Conservation (phyloP, 345 rosid genomes). For the Jatropha curcas region DNA sequence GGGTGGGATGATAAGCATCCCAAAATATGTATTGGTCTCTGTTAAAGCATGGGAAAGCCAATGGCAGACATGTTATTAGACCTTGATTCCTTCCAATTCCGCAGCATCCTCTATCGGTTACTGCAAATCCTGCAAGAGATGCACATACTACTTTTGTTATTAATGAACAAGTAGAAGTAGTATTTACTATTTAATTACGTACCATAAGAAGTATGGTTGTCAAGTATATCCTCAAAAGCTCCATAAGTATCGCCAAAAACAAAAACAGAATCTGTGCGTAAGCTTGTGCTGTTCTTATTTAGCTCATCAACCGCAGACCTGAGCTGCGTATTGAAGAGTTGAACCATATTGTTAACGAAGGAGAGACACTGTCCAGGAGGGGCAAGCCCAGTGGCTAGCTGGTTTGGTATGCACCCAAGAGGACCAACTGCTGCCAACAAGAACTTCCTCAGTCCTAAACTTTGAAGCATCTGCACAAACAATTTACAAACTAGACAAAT, state of each 20-base stretch:
- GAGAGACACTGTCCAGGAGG: conserved; percentile 44
- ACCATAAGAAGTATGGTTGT: conserved; percentile 43
- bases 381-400: conserved; percentile 40
- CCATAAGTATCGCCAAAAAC: conserved; percentile 54
- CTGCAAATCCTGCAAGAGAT: conserved; percentile 42
- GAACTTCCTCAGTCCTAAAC: conserved; percentile 9
- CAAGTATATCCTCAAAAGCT: conserved; percentile 42
- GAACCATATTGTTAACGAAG: conserved; percentile 46
- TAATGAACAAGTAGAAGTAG: background rate
- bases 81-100: conserved; percentile 66
- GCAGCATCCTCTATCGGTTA: conserved; percentile 61
- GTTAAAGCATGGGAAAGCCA: conserved; percentile 49
- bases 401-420: conserved; percentile 65
- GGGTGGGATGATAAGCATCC: conserved; percentile 73
- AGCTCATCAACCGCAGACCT: conserved; percentile 51
- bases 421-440: conserved; percentile 60
- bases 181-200: background rate
- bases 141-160: too few relatives aligned
- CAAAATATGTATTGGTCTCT: conserved; percentile 60
- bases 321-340: conserved; percentile 45
- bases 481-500: background rate
- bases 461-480: conserved; percentile 25
- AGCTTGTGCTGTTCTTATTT: conserved; percentile 21
- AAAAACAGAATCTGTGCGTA: conserved; percentile 27
- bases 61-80: conserved; percentile 64